Conservation (phyloP, 306 rosid species). For the Trifolium pratense region DNA sequence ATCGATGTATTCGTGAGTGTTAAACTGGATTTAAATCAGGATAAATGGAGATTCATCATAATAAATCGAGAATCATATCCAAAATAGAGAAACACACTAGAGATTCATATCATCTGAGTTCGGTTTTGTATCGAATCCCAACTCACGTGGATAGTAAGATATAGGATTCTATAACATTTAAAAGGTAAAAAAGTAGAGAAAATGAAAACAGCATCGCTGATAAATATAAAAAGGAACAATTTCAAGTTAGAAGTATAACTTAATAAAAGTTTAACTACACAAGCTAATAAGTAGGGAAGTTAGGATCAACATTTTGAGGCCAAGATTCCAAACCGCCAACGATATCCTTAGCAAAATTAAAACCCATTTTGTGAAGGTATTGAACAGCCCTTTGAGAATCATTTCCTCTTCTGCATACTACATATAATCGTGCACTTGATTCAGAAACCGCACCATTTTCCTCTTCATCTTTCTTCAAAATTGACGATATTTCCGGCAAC, state of each 20-base stretch:
- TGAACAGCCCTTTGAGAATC: slow-evolving; percentile 96
- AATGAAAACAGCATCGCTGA: neutral
- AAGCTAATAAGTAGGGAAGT: slow-evolving; percentile 59
- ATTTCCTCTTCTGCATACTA: slow-evolving; percentile 92
- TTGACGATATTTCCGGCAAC: slow-evolving; percentile 59
- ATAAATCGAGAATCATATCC: too few species aligned
- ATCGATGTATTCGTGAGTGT: too few species aligned
- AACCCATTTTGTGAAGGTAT: slow-evolving; percentile 76
- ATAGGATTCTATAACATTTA: neutral
- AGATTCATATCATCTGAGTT: too few species aligned
- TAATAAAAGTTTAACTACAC: neutral
- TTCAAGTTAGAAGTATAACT: slow-evolving; percentile 7
- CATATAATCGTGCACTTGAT: slow-evolving; percentile 49
- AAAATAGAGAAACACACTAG: too few species aligned
- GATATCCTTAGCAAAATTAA: slow-evolving; percentile 76
- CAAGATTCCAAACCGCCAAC: slow-evolving; percentile 88
- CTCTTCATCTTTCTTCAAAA: slow-evolving; percentile 50
- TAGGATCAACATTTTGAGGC: slow-evolving; percentile 77
- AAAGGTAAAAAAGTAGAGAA: neutral
- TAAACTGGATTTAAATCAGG: too few species aligned
- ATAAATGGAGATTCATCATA: too few species aligned
- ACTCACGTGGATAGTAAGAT: too few species aligned
- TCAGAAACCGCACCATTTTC: slow-evolving; percentile 37
- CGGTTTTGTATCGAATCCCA: too few species aligned
- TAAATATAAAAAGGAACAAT: neutral